A percentile compares a stretch with the other conserved stretches of the same genome.
Conservation (phyloP, 169 alveolate genomes). For the Plasmodium sp. region DNA sequence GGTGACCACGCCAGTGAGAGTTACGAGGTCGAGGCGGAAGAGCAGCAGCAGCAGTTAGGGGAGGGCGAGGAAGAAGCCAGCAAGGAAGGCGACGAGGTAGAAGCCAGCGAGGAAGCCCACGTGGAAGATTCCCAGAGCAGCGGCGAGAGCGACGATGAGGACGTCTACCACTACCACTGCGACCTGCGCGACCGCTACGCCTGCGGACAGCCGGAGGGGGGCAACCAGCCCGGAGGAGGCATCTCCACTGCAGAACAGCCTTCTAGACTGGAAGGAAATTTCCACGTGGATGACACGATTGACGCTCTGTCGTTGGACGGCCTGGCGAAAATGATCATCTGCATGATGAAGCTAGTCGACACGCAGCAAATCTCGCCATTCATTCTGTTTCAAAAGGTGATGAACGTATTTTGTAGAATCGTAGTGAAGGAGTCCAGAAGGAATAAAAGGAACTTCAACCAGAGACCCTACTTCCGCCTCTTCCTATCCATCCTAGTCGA, state of each 20-base stretch:
- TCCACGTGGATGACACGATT: conserved; percentile 10
- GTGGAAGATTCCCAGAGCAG: neutral
- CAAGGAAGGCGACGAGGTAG: neutral
- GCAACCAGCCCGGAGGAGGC: neutral
- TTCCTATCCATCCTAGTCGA: conserved; percentile 81
- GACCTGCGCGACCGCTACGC: neutral
- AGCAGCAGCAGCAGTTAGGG: neutral
- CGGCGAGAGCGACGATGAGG: neutral
- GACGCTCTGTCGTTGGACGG: conserved; percentile 82
- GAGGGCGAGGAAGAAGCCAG: neutral
- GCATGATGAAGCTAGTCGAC: conserved; percentile 89
- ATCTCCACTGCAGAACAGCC: neutral
- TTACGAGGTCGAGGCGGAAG: neutral
- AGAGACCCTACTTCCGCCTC: conserved; percentile 82
- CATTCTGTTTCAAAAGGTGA: conserved; percentile 87
- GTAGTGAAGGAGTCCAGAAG: conserved; percentile 81
- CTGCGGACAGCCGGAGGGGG: neutral
- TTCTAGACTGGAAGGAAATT: neutral
- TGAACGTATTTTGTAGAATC: conserved; percentile 83
- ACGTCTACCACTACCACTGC: neutral
- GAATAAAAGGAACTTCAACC: conserved; percentile 74
- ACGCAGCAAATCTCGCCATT: conserved; percentile 90
- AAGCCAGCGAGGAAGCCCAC: neutral
- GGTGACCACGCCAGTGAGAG: neutral
- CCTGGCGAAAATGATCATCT: conserved; percentile 88